Percentiles rank a stretch among this genome's conserved stretches.
These are phyloP conservation scores for Ustilago loliicola DNA, from an alignment of 1,284 basidiomycete genomes.

Conservation along the genomic window DNA sequence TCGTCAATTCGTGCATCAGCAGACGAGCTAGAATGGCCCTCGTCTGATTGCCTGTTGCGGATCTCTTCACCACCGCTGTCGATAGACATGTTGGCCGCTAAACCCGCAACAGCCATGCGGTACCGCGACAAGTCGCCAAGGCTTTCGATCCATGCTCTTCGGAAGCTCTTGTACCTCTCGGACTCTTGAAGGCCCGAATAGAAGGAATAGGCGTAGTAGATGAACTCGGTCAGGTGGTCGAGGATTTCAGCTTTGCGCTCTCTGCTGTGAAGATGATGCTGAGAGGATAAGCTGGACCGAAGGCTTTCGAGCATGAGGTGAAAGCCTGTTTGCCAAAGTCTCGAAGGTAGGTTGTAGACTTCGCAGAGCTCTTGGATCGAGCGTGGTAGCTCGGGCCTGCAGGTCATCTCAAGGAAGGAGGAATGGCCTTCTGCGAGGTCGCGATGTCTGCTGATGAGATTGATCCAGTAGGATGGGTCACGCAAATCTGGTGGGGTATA, in stretches of 20 bases:
- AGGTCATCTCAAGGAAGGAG: constrained; percentile 85
- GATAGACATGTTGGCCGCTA: constrained; percentile 61
- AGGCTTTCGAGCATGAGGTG: constrained; percentile 90
- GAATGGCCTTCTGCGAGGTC: constrained; percentile 91
- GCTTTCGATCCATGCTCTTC: constrained; percentile 91
- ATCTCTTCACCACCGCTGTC: constrained; percentile 71
- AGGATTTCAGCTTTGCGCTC: constrained; percentile 66
- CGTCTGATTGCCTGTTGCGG: constrained; percentile 25
- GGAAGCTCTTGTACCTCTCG: constrained; percentile 79
- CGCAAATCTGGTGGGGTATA: constrained; percentile 35
- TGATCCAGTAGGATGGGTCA: constrained; percentile 57
- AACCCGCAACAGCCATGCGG: constrained; percentile 85
- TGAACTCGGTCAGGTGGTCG: constrained; percentile 88
- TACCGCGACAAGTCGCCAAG: constrained; percentile 95
- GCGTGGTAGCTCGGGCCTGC: constrained; percentile 86
- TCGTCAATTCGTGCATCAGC: constrained; percentile 39
- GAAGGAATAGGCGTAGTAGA: constrained; percentile 94
- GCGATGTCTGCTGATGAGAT: constrained; percentile 49
- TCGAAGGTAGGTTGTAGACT: constrained; percentile 93
- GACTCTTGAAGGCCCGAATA: constrained; percentile 92
- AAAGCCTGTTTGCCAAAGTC: constrained; percentile 92
- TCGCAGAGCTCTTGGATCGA: constrained; percentile 88
- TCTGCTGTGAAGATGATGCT: constrained; percentile 70
- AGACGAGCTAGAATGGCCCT: constrained; percentile 2
- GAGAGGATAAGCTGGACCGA: constrained; percentile 78